phyloP scores from a whole-genome alignment of 164 flowering plant species.

The Chimonanthus praecox region DNA sequence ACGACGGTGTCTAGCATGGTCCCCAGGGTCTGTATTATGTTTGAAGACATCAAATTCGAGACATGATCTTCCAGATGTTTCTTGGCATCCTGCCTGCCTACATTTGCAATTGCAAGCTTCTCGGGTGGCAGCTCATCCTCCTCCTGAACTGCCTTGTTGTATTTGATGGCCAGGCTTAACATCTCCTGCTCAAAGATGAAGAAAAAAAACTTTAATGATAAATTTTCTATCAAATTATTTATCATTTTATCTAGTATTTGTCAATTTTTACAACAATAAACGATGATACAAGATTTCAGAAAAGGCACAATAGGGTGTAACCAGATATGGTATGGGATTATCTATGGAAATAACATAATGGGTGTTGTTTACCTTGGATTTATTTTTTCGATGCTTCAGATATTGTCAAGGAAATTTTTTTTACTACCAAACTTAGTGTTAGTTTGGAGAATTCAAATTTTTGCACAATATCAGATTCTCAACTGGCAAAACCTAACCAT shows the following conservation, averaged over 20 bases:
- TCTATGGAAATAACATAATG: background rate
- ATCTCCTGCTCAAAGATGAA: conserved; percentile 55
- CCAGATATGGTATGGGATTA: background rate
- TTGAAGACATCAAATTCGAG: conserved; percentile 77
- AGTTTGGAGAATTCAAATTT: too few relatives aligned
- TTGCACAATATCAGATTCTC: too few relatives aligned
- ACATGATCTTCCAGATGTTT: conserved; percentile 34
- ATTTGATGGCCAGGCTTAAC: conserved; percentile 71
- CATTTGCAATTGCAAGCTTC: conserved; percentile 89
- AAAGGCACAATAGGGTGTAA: background rate
- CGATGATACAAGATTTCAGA: background rate
- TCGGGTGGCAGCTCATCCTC: conserved; percentile 68
- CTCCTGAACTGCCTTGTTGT: conserved; percentile 68
- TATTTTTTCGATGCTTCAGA: background rate
- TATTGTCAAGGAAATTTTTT: background rate
- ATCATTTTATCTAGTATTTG: too few relatives aligned
- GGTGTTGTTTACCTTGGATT: background rate
- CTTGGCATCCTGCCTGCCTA: conserved; percentile 81
- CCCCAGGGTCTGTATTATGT: conserved; percentile 79
- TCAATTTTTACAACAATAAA: background rate
- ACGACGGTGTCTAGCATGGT: conserved; percentile 95
- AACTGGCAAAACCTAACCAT: too few relatives aligned
- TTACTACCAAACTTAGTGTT: too few relatives aligned
- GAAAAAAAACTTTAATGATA: background rate
- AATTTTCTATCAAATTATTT: background rate